Base-by-base conservation (phyloP, 345 rosid genomes). In the Geranium rotundifolium region DNA sequence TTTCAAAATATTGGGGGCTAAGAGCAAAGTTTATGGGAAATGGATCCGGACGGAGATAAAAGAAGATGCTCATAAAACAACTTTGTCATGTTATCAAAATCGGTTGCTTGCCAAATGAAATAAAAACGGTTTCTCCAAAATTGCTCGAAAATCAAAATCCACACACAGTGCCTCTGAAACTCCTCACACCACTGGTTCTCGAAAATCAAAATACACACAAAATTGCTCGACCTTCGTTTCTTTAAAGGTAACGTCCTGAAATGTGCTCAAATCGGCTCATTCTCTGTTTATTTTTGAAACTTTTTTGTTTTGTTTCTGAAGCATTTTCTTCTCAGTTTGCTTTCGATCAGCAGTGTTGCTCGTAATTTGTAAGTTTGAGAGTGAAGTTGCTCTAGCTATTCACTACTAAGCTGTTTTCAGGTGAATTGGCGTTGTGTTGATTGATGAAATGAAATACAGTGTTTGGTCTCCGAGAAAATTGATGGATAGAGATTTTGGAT, bases 171-270 rank as follows among this genome's bases (percentile, higher is more conserved):
- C 81, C 37, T 59, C 55, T 71, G 76, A 59, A 63, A 71, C 65
- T 58, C 69, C 64, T 66, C 57, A 68, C 60, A 71, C 86, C 83
- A 82, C 86, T 67, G 57, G 64, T 58, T 69, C 61, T 41, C 19
- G 29, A n/a, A n/a, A n/a, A n/a, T n/a, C n/a, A n/a, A n/a, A n/a
- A n/a, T n/a, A n/a, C n/a, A n/a, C n/a, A n/a, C n/a, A n/a, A n/a
- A n/a, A n/a, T 54, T 39, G 59, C 19, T 46, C 67, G 50, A 5
- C 10, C 50, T 1, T 41, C 10, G 14, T 13, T 41, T 65, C 52
- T 46, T 30, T 41, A 3, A 41, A 71, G 62, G 69, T 60, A 63
- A 58, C n/a, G n/a, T 12, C 1, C 10, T 9, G n/a, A n/a, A n/a
- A n/a, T n/a, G n/a, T n/a, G n/a, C n/a, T n/a, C n/a, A n/a, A n/a